These are phyloP conservation scores for Phytophthora vignae DNA, from an alignment of 352 stramenopile species.

Conservation along the genomic window DNA sequence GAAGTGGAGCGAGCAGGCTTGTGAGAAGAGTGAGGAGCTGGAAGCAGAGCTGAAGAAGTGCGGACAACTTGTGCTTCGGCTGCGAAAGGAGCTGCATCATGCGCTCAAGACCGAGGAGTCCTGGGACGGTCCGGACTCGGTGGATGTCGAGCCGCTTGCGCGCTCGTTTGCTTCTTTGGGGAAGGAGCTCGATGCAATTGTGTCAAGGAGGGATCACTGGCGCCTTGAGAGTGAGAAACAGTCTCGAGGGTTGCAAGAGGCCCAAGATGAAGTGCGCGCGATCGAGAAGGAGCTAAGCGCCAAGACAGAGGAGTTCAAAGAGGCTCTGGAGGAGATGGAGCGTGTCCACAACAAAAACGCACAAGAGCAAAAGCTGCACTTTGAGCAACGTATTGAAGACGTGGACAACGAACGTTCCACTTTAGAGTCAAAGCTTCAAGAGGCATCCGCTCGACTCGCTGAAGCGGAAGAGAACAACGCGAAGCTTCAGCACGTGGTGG, in stretches of 20 bases:
- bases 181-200: slow-evolving; percentile 31
- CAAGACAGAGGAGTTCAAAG: slow-evolving; percentile 47
- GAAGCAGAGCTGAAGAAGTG: slow-evolving; percentile 48
- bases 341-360: slow-evolving; percentile 44
- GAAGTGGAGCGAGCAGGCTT: slow-evolving; percentile 68
- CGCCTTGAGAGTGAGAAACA: slow-evolving; percentile 32
- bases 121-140: slow-evolving; percentile 1
- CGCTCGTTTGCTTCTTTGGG: slow-evolving; percentile 27
- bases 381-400: slow-evolving; percentile 36
- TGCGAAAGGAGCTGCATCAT: slow-evolving; percentile 38
- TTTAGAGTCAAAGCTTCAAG: slow-evolving; percentile 40
- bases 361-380: slow-evolving; percentile 51
- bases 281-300: slow-evolving; percentile 46
- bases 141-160: slow-evolving; percentile 9
- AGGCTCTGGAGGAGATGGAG: slow-evolving; percentile 53
- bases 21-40: slow-evolving; percentile 57
- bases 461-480: slow-evolving; percentile 21
- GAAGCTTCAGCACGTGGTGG: slow-evolving; percentile 42
- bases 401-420: slow-evolving; percentile 50
- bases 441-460: slow-evolving; percentile 26
- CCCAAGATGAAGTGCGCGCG: slow-evolving; percentile 18
- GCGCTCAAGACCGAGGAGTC: slow-evolving; percentile 23
- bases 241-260: slow-evolving; percentile 29
- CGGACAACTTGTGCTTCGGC: slow-evolving; percentile 19
- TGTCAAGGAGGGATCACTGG: slow-evolving; percentile 31